Evolutionary conservation across 495 filamentous ascomycete species (phyloP).

Genomic region (Physcia stellaris): DNA sequence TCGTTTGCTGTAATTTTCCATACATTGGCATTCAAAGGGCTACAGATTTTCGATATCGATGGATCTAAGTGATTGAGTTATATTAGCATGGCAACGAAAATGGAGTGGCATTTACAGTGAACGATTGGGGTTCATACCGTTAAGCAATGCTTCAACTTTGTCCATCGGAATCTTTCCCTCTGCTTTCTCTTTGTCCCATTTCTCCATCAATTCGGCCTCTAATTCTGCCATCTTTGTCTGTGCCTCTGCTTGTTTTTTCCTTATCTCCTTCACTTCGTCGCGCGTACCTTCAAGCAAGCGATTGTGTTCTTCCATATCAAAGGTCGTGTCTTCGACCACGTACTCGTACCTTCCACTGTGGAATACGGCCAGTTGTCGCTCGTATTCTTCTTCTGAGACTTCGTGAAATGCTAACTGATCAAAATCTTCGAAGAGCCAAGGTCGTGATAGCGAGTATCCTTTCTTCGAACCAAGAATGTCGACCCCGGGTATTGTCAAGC

Average conservation of each 20-base stretch:
- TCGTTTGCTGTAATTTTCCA: constrained; percentile 41
- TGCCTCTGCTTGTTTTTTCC: constrained; percentile 26
- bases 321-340: constrained; percentile 29
- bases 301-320: constrained; percentile 43
- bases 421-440: constrained; percentile 46
- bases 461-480: constrained; percentile 39
- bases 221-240: constrained; percentile 32
- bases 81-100: background rate
- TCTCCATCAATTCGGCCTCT: constrained; percentile 29
- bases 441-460: constrained; percentile 27
- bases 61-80: constrained; percentile 23
- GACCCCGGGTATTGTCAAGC: constrained; percentile 38
- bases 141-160: constrained; percentile 26
- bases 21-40: constrained; percentile 40
- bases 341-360: constrained; percentile 35
- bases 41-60: constrained; percentile 26
- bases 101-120: constrained; percentile 2
- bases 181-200: constrained; percentile 35
- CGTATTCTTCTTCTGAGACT: constrained; percentile 35
- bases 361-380: constrained; percentile 25
- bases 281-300: constrained; percentile 24
- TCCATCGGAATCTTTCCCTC: constrained; percentile 27
- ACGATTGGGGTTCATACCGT: too few relatives aligned
- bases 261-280: constrained; percentile 29
- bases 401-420: constrained; percentile 42